Evolutionary conservation across 768 basidiomycete species (phyloP).

Genomic region (Stropharia rugosoannulata): DNA sequence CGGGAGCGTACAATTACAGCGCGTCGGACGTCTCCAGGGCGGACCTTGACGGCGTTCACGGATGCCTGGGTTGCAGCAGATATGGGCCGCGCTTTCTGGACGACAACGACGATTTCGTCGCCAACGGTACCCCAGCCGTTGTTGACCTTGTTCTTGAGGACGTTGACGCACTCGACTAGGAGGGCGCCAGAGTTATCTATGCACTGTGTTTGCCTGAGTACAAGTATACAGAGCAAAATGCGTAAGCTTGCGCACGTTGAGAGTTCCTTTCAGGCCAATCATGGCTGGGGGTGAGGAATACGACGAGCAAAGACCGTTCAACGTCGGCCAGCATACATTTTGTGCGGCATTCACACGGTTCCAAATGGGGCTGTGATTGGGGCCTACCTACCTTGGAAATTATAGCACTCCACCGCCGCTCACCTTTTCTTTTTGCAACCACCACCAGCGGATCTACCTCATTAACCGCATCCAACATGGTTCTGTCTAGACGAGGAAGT

Average conservation of each 20-base stretch:
- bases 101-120: constrained; percentile 94
- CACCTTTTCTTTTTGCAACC: constrained; percentile 12
- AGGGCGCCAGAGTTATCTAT: constrained; percentile 98
- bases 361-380: constrained; percentile 15
- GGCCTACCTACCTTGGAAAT: not conserved
- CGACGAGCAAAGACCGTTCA: constrained; percentile 9
- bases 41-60: constrained; percentile 84
- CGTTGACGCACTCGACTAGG: constrained; percentile 93
- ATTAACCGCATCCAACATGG: constrained; percentile 39
- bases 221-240: not conserved
- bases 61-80: constrained; percentile 64
- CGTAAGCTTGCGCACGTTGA: constrained; percentile 63
- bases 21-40: constrained; percentile 91
- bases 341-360: constrained; percentile 23
- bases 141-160: constrained; percentile 94
- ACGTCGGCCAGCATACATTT: constrained; percentile 10
- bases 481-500: constrained; percentile 74
- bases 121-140: constrained; percentile 93
- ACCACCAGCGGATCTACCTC: constrained; percentile 15
- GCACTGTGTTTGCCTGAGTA: constrained; percentile 44
- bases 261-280: constrained; percentile 93
- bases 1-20: constrained; percentile 95
- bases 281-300: constrained; percentile 38
- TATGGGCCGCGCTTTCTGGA: constrained; percentile 87
- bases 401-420: constrained; percentile 13